Evolutionary conservation across 176 grass and related monocot species (phyloP), one percentile per base, ranked within the genome.

Genomic region (Canna indica): DNA sequence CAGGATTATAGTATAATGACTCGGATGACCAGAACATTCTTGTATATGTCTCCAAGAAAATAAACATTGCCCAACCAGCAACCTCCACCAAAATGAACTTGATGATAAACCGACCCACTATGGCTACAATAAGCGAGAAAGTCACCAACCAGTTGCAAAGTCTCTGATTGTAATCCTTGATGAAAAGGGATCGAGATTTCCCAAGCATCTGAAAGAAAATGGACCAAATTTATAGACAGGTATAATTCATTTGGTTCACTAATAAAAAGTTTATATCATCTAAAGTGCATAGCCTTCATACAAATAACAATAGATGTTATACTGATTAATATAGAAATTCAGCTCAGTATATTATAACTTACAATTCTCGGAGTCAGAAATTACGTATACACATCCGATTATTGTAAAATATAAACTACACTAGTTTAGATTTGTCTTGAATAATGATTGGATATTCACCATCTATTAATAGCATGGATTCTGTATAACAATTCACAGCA

Each of bases 21-120:
- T 97, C 89, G 0, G 94, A 72, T 18, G 94, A 93, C 94, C 89
- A 99, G 80, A 99, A 93, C 78, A 99, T 35, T 67, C 92, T 87
- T 9, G 92, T 96, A 58, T 81, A 89, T 3, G 88, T 89, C 74
- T 96, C 83, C 54, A 91, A 69, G 85, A 96, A 91, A 45, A 86
- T 82, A 30, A 96, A 91, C 85, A 96, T 87, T 54, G 88, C 53
- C 88, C 92, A 96, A n/a, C 88, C 92, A 17, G 56, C 79, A 2
- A 83, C 52, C 71, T 96, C 92, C n/a, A 96, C 69, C 65, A 91
- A 67, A 70, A 91, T 80, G 73, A 96, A 84, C 81, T 89, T 96
- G 60, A 91, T 58, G 57, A 91, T 17, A 13, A 96, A 96, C 25
- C 88, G 88, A 24, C 88, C 88, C 2, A 96, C 41, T 22, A 96